Evolutionary conservation across 371 early-diverging fungal species (phyloP).

Genomic region (Actinomucor elegans): DNA sequence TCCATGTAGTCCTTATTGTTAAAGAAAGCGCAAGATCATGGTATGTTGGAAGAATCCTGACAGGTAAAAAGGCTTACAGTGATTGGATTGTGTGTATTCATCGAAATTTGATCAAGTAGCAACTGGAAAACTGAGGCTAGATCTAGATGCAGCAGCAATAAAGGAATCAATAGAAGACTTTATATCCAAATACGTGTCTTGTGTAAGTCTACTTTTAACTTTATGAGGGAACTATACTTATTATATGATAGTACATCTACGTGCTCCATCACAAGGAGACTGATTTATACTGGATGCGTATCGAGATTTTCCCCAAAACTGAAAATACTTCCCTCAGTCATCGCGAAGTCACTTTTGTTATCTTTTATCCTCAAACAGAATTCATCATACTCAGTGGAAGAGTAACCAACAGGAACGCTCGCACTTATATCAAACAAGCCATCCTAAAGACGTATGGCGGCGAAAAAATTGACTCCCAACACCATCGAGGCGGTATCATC

Average conservation of each 20-base stretch:
- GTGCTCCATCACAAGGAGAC: conserved; percentile 20
- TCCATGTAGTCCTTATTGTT: too few relatives aligned
- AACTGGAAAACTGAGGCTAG: neutral
- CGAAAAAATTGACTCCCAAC: neutral
- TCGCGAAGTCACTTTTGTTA: conserved; percentile 19
- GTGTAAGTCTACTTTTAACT: conserved; percentile 9
- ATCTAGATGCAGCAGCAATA: neutral
- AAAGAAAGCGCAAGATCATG: too few relatives aligned
- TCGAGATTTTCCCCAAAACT: too few relatives aligned
- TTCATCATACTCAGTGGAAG: conserved; percentile 30
- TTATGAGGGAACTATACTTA: neutral
- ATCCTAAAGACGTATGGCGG: conserved; percentile 33
- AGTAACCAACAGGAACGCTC: conserved; percentile 27
- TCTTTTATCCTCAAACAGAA: conserved; percentile 48
- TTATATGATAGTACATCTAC: conserved; percentile 37
- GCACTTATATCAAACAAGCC: conserved; percentile 44
- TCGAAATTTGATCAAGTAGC: too few relatives aligned
- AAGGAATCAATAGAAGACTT: neutral
- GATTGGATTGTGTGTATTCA: too few relatives aligned
- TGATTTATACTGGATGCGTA: conserved; percentile 47
- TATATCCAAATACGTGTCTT: conserved; percentile 4
- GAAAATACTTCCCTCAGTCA: conserved; percentile 16
- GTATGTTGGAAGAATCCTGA: too few relatives aligned
- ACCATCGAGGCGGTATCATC: conserved; percentile 31
- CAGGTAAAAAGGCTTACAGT: too few relatives aligned